Percentiles rank a stretch among this genome's conserved stretches.
Evolutionary conservation across 176 grass and related monocot genomes (phyloP).

Genomic region (Stipa capillata): DNA sequence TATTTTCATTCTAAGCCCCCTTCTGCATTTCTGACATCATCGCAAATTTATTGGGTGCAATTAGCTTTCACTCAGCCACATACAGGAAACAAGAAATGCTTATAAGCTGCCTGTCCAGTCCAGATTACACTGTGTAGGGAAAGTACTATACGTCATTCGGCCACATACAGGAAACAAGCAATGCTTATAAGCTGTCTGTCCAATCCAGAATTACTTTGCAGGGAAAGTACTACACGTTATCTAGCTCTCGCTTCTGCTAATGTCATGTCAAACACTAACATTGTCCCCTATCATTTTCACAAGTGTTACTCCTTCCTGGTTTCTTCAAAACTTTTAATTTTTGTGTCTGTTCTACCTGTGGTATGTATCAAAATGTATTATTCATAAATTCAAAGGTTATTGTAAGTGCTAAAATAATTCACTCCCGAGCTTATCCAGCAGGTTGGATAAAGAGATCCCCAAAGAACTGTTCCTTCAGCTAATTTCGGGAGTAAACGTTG

Average conservation of each 20-base stretch:
- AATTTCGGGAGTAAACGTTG: not conserved
- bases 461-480: not conserved
- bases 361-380: not conserved
- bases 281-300: not conserved
- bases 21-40: not conserved
- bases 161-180: too few relatives aligned
- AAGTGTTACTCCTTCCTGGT: not conserved
- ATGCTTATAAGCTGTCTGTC: too few relatives aligned
- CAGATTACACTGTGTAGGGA: not conserved
- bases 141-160: too few relatives aligned
- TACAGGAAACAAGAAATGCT: not conserved
- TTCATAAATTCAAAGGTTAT: not conserved
- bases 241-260: not conserved
- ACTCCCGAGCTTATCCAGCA: not conserved
- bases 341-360: not conserved
- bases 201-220: too few relatives aligned
- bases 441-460: not conserved
- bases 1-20: not conserved
- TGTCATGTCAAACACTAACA: not conserved
- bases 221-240: not conserved
- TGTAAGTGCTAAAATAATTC: not conserved
- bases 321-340: not conserved
- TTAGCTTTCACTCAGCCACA: not conserved
- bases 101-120: not conserved
- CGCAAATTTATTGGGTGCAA: not conserved